Percentiles rank a stretch among this genome's conserved stretches.
phyloP scores from a whole-genome alignment of 148 eudicot genomes.

The Camellia lanceoleosa region DNA sequence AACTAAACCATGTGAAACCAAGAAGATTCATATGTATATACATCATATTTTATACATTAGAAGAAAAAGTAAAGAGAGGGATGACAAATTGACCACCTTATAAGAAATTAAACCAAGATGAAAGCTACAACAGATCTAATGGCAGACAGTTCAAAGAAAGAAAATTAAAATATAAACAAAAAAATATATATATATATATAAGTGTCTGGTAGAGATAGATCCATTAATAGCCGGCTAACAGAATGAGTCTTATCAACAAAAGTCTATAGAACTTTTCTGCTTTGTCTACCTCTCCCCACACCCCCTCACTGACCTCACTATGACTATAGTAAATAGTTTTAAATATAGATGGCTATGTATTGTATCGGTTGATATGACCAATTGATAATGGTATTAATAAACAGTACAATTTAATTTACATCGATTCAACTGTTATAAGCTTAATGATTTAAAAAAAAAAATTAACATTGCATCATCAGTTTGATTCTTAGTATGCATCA shows the following conservation, averaged over 20 bases:
- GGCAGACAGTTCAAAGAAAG: not conserved
- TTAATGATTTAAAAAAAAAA: too few species aligned
- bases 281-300: not conserved
- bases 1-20: not conserved
- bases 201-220: not conserved
- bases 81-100: not conserved
- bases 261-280: not conserved
- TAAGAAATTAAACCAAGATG: not conserved
- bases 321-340: too few species aligned
- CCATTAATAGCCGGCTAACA: not conserved
- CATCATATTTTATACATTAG: not conserved
- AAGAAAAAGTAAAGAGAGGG: not conserved
- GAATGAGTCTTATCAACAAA: not conserved
- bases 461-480: too few species aligned
- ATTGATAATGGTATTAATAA: too few species aligned
- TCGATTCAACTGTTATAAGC: too few species aligned
- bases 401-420: too few species aligned
- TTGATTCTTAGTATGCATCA: too few species aligned
- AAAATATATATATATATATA: not conserved
- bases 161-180: not conserved
- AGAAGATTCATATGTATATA: not conserved
- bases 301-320: not conserved
- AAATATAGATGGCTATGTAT: too few species aligned
- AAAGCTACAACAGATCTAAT: slow-evolving; percentile 6
- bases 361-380: too few species aligned